Evolutionary conservation across 768 basidiomycete species (phyloP).

Genomic region (Daedaleopsis nitida): DNA sequence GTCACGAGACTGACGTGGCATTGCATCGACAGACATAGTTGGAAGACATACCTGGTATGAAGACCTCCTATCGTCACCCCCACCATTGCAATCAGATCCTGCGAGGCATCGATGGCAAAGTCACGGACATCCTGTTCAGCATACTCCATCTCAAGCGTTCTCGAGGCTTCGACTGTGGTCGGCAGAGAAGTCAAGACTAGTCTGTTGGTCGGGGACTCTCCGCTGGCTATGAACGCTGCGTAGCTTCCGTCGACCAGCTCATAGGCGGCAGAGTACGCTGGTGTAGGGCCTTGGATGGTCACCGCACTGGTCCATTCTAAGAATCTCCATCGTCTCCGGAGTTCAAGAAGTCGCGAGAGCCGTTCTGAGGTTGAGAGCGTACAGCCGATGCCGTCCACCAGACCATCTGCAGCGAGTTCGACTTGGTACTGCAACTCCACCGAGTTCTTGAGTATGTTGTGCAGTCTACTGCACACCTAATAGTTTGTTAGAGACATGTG

Average conservation of each 20-base stretch:
- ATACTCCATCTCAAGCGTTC: conserved; percentile 32
- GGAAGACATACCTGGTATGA: conserved; percentile 13
- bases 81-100: conserved; percentile 56
- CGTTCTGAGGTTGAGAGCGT: conserved; percentile 32
- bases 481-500: neutral
- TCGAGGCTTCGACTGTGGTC: conserved; percentile 9
- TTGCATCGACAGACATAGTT: neutral
- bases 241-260: conserved; percentile 65
- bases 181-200: conserved; percentile 33
- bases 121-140: conserved; percentile 49
- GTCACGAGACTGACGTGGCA: no score
- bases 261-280: conserved; percentile 50
- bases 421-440: conserved; percentile 33
- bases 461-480: conserved; percentile 30
- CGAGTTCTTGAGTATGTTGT: conserved; percentile 22
- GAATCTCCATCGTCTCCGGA: conserved; percentile 39
- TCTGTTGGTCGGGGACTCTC: conserved; percentile 16
- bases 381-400: conserved; percentile 27
- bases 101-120: conserved; percentile 67
- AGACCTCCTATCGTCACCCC: conserved; percentile 15
- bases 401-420: conserved; percentile 34
- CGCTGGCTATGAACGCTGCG: conserved; percentile 39
- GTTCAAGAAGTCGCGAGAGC: conserved; percentile 34
- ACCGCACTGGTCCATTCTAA: conserved; percentile 30
- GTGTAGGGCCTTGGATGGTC: conserved; percentile 28